Percentiles rank a stretch among this genome's conserved stretches.
Evolutionary conservation across 768 basidiomycete genomes (phyloP).

Genomic region (Rhodocollybia butyracea): DNA sequence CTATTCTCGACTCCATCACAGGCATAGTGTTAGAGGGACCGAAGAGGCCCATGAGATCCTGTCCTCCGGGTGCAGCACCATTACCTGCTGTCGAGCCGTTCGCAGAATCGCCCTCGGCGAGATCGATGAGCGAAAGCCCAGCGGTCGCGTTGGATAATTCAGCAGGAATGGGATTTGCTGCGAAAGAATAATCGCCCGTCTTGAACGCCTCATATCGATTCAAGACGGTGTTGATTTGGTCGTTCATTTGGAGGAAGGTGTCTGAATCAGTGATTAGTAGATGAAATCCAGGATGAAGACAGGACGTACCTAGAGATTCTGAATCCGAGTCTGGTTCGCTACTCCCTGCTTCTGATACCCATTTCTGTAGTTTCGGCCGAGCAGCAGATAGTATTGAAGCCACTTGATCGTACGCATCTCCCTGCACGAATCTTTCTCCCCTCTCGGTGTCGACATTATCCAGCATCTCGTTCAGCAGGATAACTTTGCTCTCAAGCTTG

Average conservation of each 20-base stretch:
- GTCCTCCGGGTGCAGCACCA: constrained; percentile 11
- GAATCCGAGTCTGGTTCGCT: constrained; percentile 86
- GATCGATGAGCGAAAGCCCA: constrained; percentile 67
- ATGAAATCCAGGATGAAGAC: background rate
- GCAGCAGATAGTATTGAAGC: constrained; percentile 76
- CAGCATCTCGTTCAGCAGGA: constrained; percentile 95
- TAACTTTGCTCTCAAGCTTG: constrained; percentile 92
- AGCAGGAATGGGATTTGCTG: constrained; percentile 64
- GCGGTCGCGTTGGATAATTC: constrained; percentile 41
- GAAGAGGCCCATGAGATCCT: constrained; percentile 4
- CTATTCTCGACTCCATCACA: constrained; percentile 5
- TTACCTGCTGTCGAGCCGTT: constrained; percentile 41
- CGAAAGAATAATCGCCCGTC: constrained; percentile 77
- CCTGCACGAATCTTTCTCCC: constrained; percentile 78
- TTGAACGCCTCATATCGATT: constrained; percentile 92
- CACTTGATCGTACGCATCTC: constrained; percentile 97
- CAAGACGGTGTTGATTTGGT: constrained; percentile 93
- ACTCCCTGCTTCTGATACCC: constrained; percentile 91
- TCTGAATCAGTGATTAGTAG: constrained; percentile 42
- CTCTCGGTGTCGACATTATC: constrained; percentile 77
- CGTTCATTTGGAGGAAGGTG: constrained; percentile 93
- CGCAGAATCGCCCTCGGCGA: too few species aligned
- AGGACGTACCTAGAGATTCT: constrained; percentile 74
- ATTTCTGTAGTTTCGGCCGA: constrained; percentile 93
- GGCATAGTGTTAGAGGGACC: background rate